Percentiles rank a stretch among this genome's conserved stretches.
Evolutionary conservation across 495 filamentous ascomycete species (phyloP).

Genomic region (Penicillium desertorum): DNA sequence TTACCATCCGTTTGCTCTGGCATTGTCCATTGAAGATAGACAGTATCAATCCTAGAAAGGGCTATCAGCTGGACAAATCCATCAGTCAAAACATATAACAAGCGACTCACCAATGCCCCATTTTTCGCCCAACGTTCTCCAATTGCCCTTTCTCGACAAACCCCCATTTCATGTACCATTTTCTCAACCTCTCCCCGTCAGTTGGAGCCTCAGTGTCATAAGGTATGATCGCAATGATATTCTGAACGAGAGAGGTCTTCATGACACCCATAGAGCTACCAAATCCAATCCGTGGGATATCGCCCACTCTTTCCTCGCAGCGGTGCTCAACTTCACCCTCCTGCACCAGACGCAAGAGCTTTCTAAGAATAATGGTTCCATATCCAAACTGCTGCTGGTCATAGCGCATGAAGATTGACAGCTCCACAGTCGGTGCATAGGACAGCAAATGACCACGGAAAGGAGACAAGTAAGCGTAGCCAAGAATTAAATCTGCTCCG

Average conservation of each 20-base stretch:
- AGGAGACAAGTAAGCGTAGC: conserved; percentile 31
- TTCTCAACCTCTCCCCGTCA: conserved; percentile 23
- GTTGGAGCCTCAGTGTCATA: conserved; percentile 27
- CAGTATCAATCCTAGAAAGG: conserved; percentile 21
- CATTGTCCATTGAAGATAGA: conserved; percentile 21
- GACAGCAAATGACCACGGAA: conserved; percentile 28
- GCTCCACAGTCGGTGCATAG: conserved; percentile 34
- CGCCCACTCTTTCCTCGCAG: conserved; percentile 12
- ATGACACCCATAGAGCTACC: background rate
- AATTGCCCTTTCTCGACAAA: conserved; percentile 31
- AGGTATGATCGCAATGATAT: conserved; percentile 32
- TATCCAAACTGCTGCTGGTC: conserved; percentile 17
- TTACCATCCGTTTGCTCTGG: background rate
- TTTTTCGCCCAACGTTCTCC: conserved; percentile 28
- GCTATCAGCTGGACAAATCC: background rate
- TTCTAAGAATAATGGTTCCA: conserved; percentile 22
- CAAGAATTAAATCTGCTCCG: conserved; percentile 20
- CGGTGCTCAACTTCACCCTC: conserved; percentile 8
- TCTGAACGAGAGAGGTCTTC: conserved; percentile 17
- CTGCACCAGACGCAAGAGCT: conserved; percentile 12
- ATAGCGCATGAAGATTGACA: conserved; percentile 32
- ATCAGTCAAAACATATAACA: background rate
- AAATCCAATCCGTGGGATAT: background rate
- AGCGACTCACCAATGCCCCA: conserved; percentile 19
- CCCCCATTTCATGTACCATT: conserved; percentile 27